Conservation (phyloP, 1,284 basidiomycete species). For the Austropuccinia psidii region DNA sequence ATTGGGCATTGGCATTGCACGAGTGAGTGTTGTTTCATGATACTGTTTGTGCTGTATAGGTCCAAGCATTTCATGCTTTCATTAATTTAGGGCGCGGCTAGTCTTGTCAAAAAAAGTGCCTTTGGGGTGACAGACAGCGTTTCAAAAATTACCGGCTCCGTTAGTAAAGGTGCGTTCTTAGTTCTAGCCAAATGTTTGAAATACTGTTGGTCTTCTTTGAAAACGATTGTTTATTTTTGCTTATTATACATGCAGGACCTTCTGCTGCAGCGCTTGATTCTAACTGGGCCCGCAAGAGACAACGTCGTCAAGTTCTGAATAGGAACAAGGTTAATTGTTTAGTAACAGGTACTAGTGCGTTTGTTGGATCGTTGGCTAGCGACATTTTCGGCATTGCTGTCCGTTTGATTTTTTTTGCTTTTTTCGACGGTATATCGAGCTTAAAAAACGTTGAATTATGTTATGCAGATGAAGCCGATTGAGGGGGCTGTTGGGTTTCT, state of each 20-base stretch:
- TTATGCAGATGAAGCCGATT: constrained; percentile 79
- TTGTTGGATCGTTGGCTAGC: constrained; percentile 87
- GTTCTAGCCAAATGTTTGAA: no score
- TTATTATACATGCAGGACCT: constrained; percentile 45
- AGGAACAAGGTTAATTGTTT: constrained; percentile 36
- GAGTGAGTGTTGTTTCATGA: constrained; percentile 54
- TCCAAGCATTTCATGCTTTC: constrained; percentile 24
- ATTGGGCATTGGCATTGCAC: constrained; percentile 91
- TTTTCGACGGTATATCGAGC: no score
- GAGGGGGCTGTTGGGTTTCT: constrained; percentile 96
- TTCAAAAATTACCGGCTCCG: constrained; percentile 92
- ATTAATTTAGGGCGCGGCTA: constrained; percentile 93
- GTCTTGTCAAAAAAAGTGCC: constrained; percentile 97
- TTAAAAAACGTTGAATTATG: constrained; percentile 25
- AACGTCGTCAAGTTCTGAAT: constrained; percentile 34
- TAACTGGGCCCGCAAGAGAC: constrained; percentile 36
- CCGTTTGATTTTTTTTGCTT: constrained; percentile 44
- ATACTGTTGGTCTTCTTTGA: no score
- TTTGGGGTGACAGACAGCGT: constrained; percentile 93
- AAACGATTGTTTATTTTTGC: constrained; percentile 76
- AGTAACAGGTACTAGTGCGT: constrained; percentile 83
- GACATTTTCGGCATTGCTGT: constrained; percentile 94
- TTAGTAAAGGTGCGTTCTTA: constrained; percentile 77
- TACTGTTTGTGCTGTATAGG: not conserved
- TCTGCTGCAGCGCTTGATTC: constrained; percentile 37